A percentile compares a stretch with the other conserved stretches of the same genome.
Evolutionary conservation across 1,284 basidiomycete genomes (phyloP).

Genomic region (Phenoliferia sp.): DNA sequence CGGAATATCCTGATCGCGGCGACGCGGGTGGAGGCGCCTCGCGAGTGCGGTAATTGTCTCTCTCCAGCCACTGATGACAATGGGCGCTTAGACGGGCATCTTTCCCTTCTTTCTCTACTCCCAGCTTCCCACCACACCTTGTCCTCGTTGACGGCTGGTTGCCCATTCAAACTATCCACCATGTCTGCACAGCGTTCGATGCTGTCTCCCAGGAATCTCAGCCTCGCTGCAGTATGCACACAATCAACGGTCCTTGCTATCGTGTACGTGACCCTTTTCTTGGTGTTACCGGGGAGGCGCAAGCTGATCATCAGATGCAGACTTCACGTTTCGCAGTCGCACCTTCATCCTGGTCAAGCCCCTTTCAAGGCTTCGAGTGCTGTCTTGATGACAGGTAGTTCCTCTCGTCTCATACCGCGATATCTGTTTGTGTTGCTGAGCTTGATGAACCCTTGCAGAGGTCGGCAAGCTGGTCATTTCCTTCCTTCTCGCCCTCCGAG

Average conservation of each 20-base stretch:
- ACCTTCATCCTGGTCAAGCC: conserved; percentile 15
- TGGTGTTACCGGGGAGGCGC: not conserved
- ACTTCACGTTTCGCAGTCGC: conserved; percentile 24
- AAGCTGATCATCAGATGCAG: not conserved
- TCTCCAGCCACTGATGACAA: too few species aligned
- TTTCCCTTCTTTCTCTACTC: too few species aligned
- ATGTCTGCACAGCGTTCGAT: too few species aligned
- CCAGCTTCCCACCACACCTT: too few species aligned
- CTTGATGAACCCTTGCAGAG: conserved; percentile 28
- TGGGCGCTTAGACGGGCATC: too few species aligned
- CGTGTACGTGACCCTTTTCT: conserved; percentile 21
- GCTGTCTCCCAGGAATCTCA: not conserved
- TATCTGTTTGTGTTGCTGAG: not conserved
- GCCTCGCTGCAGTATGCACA: conserved; percentile 30
- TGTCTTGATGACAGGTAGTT: conserved; percentile 34
- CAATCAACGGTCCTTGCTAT: conserved; percentile 34
- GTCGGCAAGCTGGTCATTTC: conserved; percentile 38
- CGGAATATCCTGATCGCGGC: too few species aligned
- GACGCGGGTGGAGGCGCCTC: too few species aligned
- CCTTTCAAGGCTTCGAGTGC: conserved; percentile 36
- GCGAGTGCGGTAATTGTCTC: too few species aligned
- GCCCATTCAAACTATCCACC: too few species aligned
- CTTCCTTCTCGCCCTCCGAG: conserved; percentile 31
- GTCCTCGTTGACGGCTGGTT: too few species aligned
- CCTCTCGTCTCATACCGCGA: too few species aligned